Conservation (phyloP, 2,329 filamentous ascomycete genomes). For the Fonsecaea pugnacius region DNA sequence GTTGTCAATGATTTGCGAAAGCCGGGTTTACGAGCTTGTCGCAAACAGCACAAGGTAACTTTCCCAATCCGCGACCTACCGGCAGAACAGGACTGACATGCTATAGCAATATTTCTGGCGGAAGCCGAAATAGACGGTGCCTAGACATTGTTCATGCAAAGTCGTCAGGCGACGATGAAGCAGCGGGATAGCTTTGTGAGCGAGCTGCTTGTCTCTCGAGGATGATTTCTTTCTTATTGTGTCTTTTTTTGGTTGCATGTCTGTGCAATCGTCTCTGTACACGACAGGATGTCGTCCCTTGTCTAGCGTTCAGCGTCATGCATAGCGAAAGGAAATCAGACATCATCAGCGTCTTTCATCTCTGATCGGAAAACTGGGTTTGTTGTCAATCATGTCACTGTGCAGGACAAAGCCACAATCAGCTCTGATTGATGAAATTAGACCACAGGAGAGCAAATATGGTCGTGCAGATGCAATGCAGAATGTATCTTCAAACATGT, state of each 20-base stretch:
- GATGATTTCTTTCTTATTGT: constrained; percentile 1
- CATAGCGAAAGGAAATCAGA: constrained; percentile 19
- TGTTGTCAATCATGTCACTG: not conserved
- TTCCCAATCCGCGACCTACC: not conserved
- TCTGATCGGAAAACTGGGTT: not conserved
- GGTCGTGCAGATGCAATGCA: not conserved
- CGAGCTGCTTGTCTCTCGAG: not conserved
- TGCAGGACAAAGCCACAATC: not conserved
- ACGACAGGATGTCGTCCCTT: constrained; percentile 12
- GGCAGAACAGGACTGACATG: constrained; percentile 21
- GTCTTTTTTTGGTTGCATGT: constrained; percentile 11
- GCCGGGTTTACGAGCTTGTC: constrained; percentile 83
- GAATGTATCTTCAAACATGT: not conserved
- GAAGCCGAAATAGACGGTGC: constrained; percentile 57
- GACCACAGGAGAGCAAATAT: not conserved
- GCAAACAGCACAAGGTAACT: constrained; percentile 94
- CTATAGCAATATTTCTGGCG: constrained; percentile 73
- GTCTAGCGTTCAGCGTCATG: constrained; percentile 24
- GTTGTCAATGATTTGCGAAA: constrained; percentile 86
- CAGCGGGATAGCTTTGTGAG: not conserved
- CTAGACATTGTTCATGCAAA: not conserved
- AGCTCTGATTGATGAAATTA: not conserved
- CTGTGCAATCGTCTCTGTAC: constrained; percentile 10
- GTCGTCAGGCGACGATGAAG: not conserved
- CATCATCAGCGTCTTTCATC: constrained; percentile 12